Base-by-base conservation (phyloP, 192 early-diverging fungal genomes). In the Coemansia sp. region DNA sequence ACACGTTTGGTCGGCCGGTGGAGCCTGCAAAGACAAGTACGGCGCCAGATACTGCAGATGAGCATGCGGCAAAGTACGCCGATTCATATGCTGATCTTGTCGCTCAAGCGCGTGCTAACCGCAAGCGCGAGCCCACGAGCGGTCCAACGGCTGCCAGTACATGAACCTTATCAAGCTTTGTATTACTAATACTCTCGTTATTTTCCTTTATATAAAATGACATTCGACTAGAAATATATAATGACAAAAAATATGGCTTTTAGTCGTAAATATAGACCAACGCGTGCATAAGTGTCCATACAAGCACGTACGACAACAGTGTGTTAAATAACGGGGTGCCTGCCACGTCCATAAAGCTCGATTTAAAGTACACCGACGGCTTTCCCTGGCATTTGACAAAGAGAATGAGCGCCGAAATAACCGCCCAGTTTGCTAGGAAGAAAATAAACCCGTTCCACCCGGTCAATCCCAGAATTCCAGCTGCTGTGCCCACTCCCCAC, bases 381-480 rank as follows among this genome's bases (percentile, higher is more conserved):
- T 83, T 79, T 25, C 69, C 71, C 60, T 84, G 63, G 62, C 86
- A 83, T 58, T 89, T 92, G 57, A 91, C 32, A 14, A 73, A 23
- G 37, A 89, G 70, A 41, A 90, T 59, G 12, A 92, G 61, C 5
- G 72, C 68, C 10, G 88, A 88, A 25, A 91, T 72, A 21, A 91
- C 69, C 9, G 82, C 62, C 73, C 91, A 93, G 45, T 79, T 85
- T 23, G 84, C 56, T 21, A 84, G 72, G 70, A 94, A 97, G 75
- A 93, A 95, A 55, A 89, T 82, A 68, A 95, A 95, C 47, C 94
- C 94, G 45, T 81, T 83, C 66, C 87, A 84, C 24, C 92, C 89
- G 5, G 91, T 91, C 58, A 97, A 83, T 1, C 93, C 93, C 35
- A 95, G 85, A 66, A 94, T 92, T 35, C 94, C 94, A 21, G 93